phyloP scores from a whole-genome alignment of 352 stramenopile genomes.

The Phytophthora megakarya region DNA sequence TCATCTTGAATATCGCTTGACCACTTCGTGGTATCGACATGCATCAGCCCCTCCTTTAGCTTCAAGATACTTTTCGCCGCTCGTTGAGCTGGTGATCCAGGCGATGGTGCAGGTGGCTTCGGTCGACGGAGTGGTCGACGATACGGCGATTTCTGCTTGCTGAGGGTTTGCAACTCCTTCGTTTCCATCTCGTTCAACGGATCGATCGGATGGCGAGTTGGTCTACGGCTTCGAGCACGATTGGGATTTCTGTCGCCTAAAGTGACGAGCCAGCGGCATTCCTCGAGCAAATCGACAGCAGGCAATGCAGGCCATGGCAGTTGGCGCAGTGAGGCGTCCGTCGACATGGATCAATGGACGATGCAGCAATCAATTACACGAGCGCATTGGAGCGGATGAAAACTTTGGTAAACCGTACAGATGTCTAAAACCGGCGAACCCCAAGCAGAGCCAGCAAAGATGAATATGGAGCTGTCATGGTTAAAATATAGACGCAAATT shows the following conservation, averaged over 20 bases:
- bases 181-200: constrained; percentile 7
- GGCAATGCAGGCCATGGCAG: constrained; percentile 41
- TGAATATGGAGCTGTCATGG: constrained; percentile 25
- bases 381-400: constrained; percentile 12
- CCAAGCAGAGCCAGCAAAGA: constrained; percentile 24
- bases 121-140: constrained; percentile 28
- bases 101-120: constrained; percentile 17
- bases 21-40: constrained; percentile 20
- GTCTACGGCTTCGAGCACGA: constrained; percentile 3
- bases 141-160: constrained; percentile 49
- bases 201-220: constrained; percentile 5
- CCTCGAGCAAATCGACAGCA: constrained; percentile 44
- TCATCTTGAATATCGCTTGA: constrained; percentile 9
- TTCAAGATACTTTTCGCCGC: constrained; percentile 61
- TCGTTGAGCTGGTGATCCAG: constrained; percentile 50
- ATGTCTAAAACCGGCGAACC: constrained; percentile 27
- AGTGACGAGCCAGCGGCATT: constrained; percentile 53
- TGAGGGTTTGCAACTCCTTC: constrained; percentile 11
- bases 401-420: constrained; percentile 20
- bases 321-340: constrained; percentile 30
- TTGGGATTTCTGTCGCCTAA: constrained; percentile 19
- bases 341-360: constrained; percentile 9
- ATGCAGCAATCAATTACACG: constrained; percentile 22
- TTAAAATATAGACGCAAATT: constrained; percentile 28
- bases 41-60: constrained; percentile 49